Evolutionary conservation across 164 flowering plant genomes (phyloP).

Genomic region (Magnolia sinica): DNA sequence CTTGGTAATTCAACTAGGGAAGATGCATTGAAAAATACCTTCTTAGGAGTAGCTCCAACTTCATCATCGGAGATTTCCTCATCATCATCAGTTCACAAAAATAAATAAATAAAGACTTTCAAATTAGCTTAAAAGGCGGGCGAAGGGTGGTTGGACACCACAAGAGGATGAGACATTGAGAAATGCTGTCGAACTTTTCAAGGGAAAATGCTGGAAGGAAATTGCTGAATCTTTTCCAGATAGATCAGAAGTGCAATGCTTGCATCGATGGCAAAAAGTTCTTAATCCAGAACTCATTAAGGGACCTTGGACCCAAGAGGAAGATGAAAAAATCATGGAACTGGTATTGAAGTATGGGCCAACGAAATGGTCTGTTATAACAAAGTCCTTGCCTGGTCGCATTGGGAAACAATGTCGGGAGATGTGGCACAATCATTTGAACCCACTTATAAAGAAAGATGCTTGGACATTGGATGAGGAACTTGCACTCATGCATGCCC

Average conservation of each 20-base stretch:
- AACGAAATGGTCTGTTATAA: slow-evolving; percentile 91
- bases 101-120: too few relatives aligned
- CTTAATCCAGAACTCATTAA: slow-evolving; percentile 95
- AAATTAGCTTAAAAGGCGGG: too few relatives aligned
- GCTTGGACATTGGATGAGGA: slow-evolving; percentile 96
- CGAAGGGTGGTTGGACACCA: too few relatives aligned
- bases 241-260: slow-evolving; percentile 95
- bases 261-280: slow-evolving; percentile 99
- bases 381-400: slow-evolving; percentile 91
- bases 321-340: slow-evolving; percentile 82
- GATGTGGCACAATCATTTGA: slow-evolving; percentile 99
- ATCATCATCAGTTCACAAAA: too few relatives aligned
- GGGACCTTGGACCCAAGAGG: slow-evolving; percentile 99
- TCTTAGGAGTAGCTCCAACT: too few relatives aligned
- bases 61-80: too few relatives aligned
- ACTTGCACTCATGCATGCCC: slow-evolving; percentile 71
- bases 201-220: slow-evolving; percentile 95
- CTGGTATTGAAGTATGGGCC: slow-evolving; percentile 80
- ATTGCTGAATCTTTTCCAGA: slow-evolving; percentile 92
- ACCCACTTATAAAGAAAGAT: slow-evolving; percentile 83
- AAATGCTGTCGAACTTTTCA: slow-evolving; percentile 65
- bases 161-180: slow-evolving; percentile 94
- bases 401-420: slow-evolving; percentile 99
- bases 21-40: too few relatives aligned
- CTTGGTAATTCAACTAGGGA: too few relatives aligned